Evolutionary conservation across 2,329 filamentous ascomycete genomes (phyloP).

Genomic region (Penicillium sp.): DNA sequence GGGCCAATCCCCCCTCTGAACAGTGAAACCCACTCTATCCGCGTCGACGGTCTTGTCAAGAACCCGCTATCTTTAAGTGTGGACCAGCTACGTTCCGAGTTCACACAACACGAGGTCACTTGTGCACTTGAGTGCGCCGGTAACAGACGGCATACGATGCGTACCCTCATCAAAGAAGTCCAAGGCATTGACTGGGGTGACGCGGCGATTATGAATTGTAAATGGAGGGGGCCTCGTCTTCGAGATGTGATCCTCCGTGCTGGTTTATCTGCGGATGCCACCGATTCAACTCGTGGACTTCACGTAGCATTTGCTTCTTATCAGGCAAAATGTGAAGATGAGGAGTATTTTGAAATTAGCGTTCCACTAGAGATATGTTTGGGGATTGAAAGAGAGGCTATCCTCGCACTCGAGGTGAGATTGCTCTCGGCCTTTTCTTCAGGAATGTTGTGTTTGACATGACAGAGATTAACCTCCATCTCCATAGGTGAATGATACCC

Average conservation of each 20-base stretch:
- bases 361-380: constrained; percentile 55
- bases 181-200: constrained; percentile 64
- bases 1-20: constrained; percentile 56
- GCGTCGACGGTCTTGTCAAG: constrained; percentile 55
- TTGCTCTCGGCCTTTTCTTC: neutral
- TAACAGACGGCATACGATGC: constrained; percentile 64
- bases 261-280: constrained; percentile 41
- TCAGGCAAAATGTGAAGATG: constrained; percentile 58
- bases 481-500: constrained; percentile 53
- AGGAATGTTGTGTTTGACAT: too few relatives aligned
- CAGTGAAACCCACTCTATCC: constrained; percentile 47
- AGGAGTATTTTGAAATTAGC: constrained; percentile 62
- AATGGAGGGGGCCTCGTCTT: constrained; percentile 59
- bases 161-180: constrained; percentile 62
- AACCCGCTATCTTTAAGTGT: constrained; percentile 52
- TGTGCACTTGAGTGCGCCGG: constrained; percentile 64
- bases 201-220: constrained; percentile 64
- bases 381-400: constrained; percentile 49
- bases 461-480: too few relatives aligned
- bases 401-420: constrained; percentile 53
- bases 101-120: constrained; percentile 59
- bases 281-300: constrained; percentile 23
- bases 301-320: constrained; percentile 63
- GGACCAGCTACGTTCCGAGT: constrained; percentile 50
- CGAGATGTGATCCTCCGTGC: constrained; percentile 56